Conservation (phyloP, 2,329 filamentous ascomycete species). For the Trichocomaceae sp. region DNA sequence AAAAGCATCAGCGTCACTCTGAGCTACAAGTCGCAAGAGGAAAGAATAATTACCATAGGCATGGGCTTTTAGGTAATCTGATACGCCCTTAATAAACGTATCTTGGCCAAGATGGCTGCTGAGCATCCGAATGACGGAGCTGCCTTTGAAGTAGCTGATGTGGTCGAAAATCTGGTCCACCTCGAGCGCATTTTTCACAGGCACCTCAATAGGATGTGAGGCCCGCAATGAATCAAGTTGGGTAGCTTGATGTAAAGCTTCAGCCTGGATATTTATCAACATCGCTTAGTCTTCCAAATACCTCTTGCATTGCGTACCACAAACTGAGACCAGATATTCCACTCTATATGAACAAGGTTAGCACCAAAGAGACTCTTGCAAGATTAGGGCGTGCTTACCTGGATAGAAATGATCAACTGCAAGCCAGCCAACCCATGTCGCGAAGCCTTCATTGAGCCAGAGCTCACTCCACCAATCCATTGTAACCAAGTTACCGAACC, state of each 20-base stretch:
- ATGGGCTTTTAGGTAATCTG: constrained; percentile 80
- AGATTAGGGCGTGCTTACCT: constrained; percentile 32
- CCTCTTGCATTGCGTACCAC: constrained; percentile 60
- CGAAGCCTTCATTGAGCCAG: constrained; percentile 94
- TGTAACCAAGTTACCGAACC: constrained; percentile 91
- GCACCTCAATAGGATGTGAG: constrained; percentile 93
- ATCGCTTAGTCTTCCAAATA: constrained; percentile 36
- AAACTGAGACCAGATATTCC: constrained; percentile 97
- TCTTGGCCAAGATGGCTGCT: constrained; percentile 82
- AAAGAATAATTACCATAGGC: constrained; percentile 57
- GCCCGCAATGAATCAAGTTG: constrained; percentile 81
- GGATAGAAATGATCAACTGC: constrained; percentile 87
- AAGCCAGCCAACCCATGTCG: constrained; percentile 96
- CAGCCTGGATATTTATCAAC: constrained; percentile 53
- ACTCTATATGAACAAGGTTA: constrained; percentile 51
- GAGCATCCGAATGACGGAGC: constrained; percentile 93
- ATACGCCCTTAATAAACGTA: constrained; percentile 83
- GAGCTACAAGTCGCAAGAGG: not conserved
- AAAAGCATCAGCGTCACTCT: constrained; percentile 2
- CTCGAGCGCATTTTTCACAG: constrained; percentile 85
- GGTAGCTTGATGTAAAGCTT: constrained; percentile 88
- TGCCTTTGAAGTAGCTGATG: constrained; percentile 95
- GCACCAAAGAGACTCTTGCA: not conserved
- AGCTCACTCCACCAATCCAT: constrained; percentile 97
- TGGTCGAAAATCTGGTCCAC: constrained; percentile 97